A percentile compares a stretch with the other conserved stretches of the same genome.
These are phyloP conservation scores for Leptographium galeiforme DNA, from an alignment of 2,329 filamentous ascomycete species.

Conservation along the genomic window DNA sequence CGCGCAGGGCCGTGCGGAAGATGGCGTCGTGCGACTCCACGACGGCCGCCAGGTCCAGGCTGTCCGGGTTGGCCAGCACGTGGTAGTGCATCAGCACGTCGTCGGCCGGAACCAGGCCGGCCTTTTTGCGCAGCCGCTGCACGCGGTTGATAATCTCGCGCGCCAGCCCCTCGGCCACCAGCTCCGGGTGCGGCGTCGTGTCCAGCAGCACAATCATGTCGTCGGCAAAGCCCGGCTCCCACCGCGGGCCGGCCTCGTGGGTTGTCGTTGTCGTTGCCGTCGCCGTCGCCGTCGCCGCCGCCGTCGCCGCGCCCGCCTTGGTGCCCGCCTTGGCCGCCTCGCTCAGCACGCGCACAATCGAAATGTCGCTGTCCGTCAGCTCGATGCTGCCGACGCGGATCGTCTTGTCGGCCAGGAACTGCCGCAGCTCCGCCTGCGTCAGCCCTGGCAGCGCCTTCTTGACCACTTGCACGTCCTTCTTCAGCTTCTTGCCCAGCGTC, in stretches of 20 bases:
- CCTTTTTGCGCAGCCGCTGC: slow-evolving; percentile 87
- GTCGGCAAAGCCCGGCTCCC: slow-evolving; percentile 13
- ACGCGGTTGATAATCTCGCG: slow-evolving; percentile 89
- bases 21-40: slow-evolving; percentile 54
- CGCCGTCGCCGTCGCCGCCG: slow-evolving; percentile 42
- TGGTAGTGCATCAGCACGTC: slow-evolving; percentile 92
- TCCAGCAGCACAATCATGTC: slow-evolving; percentile 85
- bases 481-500: slow-evolving; percentile 87
- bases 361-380: slow-evolving; percentile 69
- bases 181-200: slow-evolving; percentile 61
- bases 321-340: slow-evolving; percentile 45
- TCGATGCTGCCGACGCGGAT: slow-evolving; percentile 78
- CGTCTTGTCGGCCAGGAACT: slow-evolving; percentile 58
- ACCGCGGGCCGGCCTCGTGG: slow-evolving; percentile 5
- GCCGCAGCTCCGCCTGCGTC: slow-evolving; percentile 66
- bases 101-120: slow-evolving; percentile 78
- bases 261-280: slow-evolving; percentile 54
- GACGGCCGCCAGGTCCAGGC: slow-evolving; percentile 55
- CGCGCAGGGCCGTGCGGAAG: slow-evolving; percentile 65
- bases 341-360: slow-evolving; percentile 66
- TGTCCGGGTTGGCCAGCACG: slow-evolving; percentile 66
- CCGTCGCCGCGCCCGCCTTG: slow-evolving; percentile 66
- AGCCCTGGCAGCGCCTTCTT: slow-evolving; percentile 78
- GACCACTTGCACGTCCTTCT: slow-evolving; percentile 84
- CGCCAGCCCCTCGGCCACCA: slow-evolving; percentile 78